Evolutionary conservation across 2,329 filamentous ascomycete species (phyloP).

Genomic region (Ambrosiella beaveri): DNA sequence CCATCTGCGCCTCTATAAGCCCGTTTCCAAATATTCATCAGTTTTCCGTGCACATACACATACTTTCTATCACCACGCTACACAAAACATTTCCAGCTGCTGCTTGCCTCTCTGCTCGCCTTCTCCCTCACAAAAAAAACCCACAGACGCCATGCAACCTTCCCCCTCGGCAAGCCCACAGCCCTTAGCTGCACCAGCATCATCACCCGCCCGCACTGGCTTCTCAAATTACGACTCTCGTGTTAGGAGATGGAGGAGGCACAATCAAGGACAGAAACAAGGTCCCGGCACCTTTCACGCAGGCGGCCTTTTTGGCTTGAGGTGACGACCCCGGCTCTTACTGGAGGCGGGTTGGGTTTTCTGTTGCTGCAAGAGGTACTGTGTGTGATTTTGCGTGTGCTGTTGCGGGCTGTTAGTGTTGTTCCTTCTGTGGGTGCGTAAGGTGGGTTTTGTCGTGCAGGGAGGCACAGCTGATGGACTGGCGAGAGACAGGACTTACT

Average conservation of each 20-base stretch:
- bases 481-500: background rate
- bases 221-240: background rate
- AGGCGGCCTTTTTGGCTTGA: background rate
- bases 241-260: constrained; percentile 1
- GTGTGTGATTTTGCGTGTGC: background rate
- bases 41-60: too few species aligned
- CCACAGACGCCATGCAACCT: background rate
- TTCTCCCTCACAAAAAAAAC: too few species aligned
- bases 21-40: too few species aligned
- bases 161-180: background rate
- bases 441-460: too few species aligned
- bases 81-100: too few species aligned
- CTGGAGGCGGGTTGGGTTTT: background rate
- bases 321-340: background rate
- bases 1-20: too few species aligned
- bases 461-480: background rate
- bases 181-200: too few species aligned
- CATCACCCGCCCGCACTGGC: background rate
- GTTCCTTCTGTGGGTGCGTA: background rate
- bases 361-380: background rate
- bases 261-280: background rate
- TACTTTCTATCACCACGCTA: too few species aligned
- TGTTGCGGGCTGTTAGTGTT: background rate
- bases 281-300: background rate
- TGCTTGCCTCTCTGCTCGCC: too few species aligned